Evolutionary conservation across 2,329 filamentous ascomycete genomes (phyloP).

Genomic region (Cryphonectria parasitica): DNA sequence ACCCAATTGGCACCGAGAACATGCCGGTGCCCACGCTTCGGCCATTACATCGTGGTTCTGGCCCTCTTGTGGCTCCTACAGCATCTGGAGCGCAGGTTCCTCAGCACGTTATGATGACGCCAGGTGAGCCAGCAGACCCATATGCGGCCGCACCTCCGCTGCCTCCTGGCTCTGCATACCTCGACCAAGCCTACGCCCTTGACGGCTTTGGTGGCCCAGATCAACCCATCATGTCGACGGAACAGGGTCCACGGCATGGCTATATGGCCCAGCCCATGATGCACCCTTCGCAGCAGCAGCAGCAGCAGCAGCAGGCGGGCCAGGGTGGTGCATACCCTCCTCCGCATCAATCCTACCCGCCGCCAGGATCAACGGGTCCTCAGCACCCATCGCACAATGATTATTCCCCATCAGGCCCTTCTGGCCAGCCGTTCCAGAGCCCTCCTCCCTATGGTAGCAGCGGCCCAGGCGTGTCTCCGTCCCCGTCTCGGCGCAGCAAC

Average conservation of each 20-base stretch:
- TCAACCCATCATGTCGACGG: slow-evolving; percentile 29
- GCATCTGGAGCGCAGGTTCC: slow-evolving; percentile 12
- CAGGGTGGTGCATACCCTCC: slow-evolving; percentile 12
- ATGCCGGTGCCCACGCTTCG: slow-evolving; percentile 24
- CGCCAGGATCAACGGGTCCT: slow-evolving; percentile 8
- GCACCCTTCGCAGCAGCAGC: slow-evolving; percentile 25
- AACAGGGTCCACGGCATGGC: slow-evolving; percentile 22
- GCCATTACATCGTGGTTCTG: slow-evolving; percentile 25
- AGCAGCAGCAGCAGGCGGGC: neutral
- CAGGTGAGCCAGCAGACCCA: slow-evolving; percentile 10
- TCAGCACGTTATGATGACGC: slow-evolving; percentile 20
- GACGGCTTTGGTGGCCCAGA: slow-evolving; percentile 28
- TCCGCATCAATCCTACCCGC: slow-evolving; percentile 19
- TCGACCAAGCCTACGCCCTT: slow-evolving; percentile 22
- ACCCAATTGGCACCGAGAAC: slow-evolving; percentile 22
- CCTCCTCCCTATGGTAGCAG: slow-evolving; percentile 25
- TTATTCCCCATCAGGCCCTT: slow-evolving; percentile 14
- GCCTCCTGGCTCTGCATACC: slow-evolving; percentile 16
- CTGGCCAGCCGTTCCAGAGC: slow-evolving; percentile 23
- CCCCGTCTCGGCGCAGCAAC: slow-evolving; percentile 36
- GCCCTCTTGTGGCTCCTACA: slow-evolving; percentile 21
- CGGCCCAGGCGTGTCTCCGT: slow-evolving; percentile 36
- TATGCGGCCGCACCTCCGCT: slow-evolving; percentile 15
- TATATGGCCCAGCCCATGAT: slow-evolving; percentile 27
- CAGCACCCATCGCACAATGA: slow-evolving; percentile 18